Percentiles rank a stretch among this genome's conserved stretches.
phyloP scores from a whole-genome alignment of 2,329 filamentous ascomycete species.

The Ambrosiella xylebori region DNA sequence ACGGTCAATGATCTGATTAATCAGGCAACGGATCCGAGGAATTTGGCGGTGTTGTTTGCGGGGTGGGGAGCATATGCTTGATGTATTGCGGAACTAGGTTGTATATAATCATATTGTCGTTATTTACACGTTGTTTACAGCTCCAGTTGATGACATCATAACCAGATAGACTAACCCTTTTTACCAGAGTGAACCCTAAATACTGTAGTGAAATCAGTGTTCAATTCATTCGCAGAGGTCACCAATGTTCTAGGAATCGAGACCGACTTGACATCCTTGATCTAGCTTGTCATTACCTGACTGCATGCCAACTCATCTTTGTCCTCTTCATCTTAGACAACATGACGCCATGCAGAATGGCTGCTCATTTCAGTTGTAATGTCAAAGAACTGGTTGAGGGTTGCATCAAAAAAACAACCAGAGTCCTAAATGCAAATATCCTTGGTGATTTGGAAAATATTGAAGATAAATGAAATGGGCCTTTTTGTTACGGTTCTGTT shows the following conservation, averaged over 20 bases:
- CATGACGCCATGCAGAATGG: background rate
- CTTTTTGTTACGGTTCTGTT: too few relatives aligned
- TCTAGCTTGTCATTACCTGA: background rate
- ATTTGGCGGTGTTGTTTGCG: slow-evolving; percentile 78
- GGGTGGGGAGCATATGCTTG: slow-evolving; percentile 32
- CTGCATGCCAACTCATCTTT: background rate
- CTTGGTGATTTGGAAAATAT: too few relatives aligned
- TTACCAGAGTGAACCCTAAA: background rate
- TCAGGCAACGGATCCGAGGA: slow-evolving; percentile 81
- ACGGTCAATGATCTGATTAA: slow-evolving; percentile 96
- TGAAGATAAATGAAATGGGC: too few relatives aligned
- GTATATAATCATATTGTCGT: background rate
- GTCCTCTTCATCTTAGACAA: background rate
- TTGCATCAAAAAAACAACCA: background rate
- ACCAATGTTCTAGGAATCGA: too few relatives aligned
- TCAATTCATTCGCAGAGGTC: background rate
- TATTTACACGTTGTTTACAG: too few relatives aligned
- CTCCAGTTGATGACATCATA: background rate
- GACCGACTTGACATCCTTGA: too few relatives aligned
- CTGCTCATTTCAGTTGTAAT: background rate
- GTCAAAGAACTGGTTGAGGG: background rate
- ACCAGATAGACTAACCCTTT: background rate
- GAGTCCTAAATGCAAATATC: too few relatives aligned
- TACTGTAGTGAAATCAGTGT: background rate
- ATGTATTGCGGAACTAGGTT: slow-evolving; percentile 3